Base-by-base conservation (phyloP, 2,329 filamentous ascomycete genomes). In the Xylaria sp. region DNA sequence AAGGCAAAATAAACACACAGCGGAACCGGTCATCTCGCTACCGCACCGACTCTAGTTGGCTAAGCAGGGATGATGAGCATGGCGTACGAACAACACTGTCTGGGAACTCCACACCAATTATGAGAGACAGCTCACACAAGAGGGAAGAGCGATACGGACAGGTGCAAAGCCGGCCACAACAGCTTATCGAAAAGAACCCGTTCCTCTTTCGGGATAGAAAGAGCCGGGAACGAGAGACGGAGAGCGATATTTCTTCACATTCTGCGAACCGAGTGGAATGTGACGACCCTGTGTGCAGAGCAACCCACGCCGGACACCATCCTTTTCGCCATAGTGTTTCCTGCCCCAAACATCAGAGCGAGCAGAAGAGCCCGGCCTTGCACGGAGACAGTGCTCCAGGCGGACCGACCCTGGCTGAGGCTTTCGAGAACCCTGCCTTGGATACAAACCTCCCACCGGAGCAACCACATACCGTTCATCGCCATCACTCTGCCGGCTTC, bases 321-420 rank as follows among this genome's bases (percentile, higher is more conserved):
- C 72, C 76, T 23, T 71, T 75, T 64, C 75, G 78, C 3, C 80
- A 82, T 69, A 79, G 76, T 61, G 76, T 80, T 59, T 76, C 75
- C 18, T 82, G 78, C 62, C 69, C 75, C 25, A 71, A 73, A 48
- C 58, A 74, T 39, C 67, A 71, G 51, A 75, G 69, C 54, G 69
- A 74, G 20, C 69, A 73, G 49, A 70, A 57, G n/a, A 70, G 69
- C 10, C 68, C 51, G 18, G 36, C 39, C 4, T 48, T 57, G 20
- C 63, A 52, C 15, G 63, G 46, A 18, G n/a, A 7, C 18, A 43
- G 20, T 28, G n/a, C 28, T 59, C 57, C 59, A 33, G 59, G 59
- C 15, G 7, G 3, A 49, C 54, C 57, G 39, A n/a, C 46, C 23
- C 2, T 48, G 36, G 15, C 52, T 20, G 25, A 57, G 41, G 15